Evolutionary conservation across 352 stramenopile genomes (phyloP).

Genomic region (Pythium sukuiense): DNA sequence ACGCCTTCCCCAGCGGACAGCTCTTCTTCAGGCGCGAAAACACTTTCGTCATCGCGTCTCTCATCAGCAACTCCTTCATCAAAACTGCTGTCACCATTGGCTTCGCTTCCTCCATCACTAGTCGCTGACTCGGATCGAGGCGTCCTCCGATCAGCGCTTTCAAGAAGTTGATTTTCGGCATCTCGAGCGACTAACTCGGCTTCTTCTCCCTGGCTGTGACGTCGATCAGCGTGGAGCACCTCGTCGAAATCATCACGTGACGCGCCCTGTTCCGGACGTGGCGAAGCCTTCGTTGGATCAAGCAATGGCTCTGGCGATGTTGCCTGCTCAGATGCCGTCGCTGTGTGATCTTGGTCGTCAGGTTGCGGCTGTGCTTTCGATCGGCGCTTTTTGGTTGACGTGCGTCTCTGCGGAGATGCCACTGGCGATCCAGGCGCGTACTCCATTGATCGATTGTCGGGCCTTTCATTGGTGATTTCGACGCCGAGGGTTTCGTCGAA

Average conservation of each 20-base stretch:
- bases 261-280: not conserved
- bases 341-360: not conserved
- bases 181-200: too few species aligned
- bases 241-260: too few species aligned
- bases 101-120: too few species aligned
- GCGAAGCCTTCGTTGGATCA: not conserved
- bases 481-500: constrained; percentile 50
- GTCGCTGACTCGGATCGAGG: too few species aligned
- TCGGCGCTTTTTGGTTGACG: not conserved
- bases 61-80: too few species aligned
- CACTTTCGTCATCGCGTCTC: too few species aligned
- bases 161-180: too few species aligned
- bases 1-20: too few species aligned
- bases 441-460: constrained; percentile 25
- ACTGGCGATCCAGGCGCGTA: constrained; percentile 7
- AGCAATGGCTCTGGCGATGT: not conserved
- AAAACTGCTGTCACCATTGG: too few species aligned
- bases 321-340: constrained; percentile 1
- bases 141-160: too few species aligned
- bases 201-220: not conserved
- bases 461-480: constrained; percentile 61
- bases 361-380: not conserved
- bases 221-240: too few species aligned
- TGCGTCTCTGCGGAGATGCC: not conserved
- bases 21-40: too few species aligned